Evolutionary conservation across 495 filamentous ascomycete species (phyloP).

Genomic region (Friedmanniomyces endolithicus): DNA sequence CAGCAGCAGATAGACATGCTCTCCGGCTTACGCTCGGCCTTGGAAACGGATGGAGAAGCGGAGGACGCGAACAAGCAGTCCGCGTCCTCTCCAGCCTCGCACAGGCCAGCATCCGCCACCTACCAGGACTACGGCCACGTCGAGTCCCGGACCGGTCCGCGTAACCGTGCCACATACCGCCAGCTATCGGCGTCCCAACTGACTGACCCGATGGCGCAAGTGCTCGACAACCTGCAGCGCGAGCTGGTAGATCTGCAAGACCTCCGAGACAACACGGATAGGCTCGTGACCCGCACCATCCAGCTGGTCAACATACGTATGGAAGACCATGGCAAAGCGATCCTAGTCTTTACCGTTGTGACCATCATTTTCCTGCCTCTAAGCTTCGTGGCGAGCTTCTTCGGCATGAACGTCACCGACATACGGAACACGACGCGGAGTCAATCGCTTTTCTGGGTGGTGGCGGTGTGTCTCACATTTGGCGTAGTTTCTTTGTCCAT

Average conservation of each 20-base stretch:
- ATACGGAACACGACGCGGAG: constrained; percentile 29
- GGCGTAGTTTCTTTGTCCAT: constrained; percentile 26
- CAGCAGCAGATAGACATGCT: constrained; percentile 31
- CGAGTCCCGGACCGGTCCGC: not conserved
- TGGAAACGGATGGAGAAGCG: constrained; percentile 3
- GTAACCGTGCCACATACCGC: constrained; percentile 7
- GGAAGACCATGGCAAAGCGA: constrained; percentile 34
- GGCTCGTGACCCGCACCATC: constrained; percentile 31
- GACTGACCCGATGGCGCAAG: constrained; percentile 24
- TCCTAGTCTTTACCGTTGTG: constrained; percentile 34
- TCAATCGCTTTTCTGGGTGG: constrained; percentile 32
- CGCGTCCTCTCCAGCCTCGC: constrained; percentile 3
- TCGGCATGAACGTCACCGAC: constrained; percentile 35
- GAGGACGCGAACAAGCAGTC: not conserved
- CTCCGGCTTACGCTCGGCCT: constrained; percentile 13
- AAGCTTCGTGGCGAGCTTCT: constrained; percentile 31
- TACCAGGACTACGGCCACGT: not conserved
- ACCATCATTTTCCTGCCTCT: constrained; percentile 33
- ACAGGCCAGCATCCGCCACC: not conserved
- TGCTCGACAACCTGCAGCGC: constrained; percentile 29
- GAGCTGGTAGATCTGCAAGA: constrained; percentile 29
- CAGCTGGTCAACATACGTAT: constrained; percentile 34
- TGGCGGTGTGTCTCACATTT: constrained; percentile 25
- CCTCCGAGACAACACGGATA: constrained; percentile 30
- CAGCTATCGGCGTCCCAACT: constrained; percentile 24